Base-by-base conservation (phyloP, 495 filamentous ascomycete species). In the Darksidea phi region DNA sequence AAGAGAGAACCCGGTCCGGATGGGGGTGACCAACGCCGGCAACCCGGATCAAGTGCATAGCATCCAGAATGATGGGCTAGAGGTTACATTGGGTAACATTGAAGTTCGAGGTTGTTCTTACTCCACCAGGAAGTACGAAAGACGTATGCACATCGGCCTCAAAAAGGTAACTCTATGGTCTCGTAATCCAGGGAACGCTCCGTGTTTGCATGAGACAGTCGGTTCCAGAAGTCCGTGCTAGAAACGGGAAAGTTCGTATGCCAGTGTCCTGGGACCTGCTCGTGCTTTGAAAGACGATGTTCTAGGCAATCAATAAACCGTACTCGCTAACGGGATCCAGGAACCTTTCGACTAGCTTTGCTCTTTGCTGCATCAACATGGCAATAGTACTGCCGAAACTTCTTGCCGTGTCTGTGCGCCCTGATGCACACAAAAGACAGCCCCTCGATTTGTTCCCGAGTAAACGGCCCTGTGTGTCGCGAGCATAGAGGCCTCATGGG, bases 21-120 rank as follows among this genome's bases (percentile, higher is more conserved):
- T 43, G 3, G 49, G 36, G 3, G 21, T 18, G 17, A 24, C 17
- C 13, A 15, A 47, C 17, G 34, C 51, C 45, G 36, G 45, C 42
- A 50, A 18, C 36, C 51, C 45, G 59, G 59, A 56, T 56, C 43
- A 13, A 26, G 48, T 55, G 59, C 59, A 56, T 49, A 45, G 45
- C 45, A 62, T 21, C 59, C 52, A 48, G 28, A 28, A 26, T 17
- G 32, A 17, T 56, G 59, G 59, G 52, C 12, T 48, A 13, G 5
- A 15, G 15, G 18, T 15, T n/a, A n/a, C n/a, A n/a, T n/a, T n/a
- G n/a, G n/a, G n/a, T n/a, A n/a, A n/a, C 41, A 4, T 43, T 20
- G 41, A 15, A n/a, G 3, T 43, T 6, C 41, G 18, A 13, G 13
- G 41, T 13, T 3, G 3, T 6, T 43, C 18, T 4, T 32, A 3